A percentile compares a stretch with the other conserved stretches of the same genome.
These are phyloP conservation scores for Trichaptum fuscoviolaceum DNA, from an alignment of 768 basidiomycete species.

Conservation along the genomic window DNA sequence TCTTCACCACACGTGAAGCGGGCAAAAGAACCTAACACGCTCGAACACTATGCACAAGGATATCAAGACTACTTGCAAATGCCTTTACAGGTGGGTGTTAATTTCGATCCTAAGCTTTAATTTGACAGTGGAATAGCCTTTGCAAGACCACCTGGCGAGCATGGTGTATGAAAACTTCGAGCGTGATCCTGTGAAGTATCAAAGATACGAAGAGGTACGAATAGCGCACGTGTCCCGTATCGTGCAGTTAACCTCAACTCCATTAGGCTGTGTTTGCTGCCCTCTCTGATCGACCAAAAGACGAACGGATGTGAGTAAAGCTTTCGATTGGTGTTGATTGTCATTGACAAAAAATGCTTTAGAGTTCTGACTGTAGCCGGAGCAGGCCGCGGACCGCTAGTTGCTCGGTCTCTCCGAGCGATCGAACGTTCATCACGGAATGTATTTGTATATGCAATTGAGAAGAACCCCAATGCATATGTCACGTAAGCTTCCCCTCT, in stretches of 20 bases:
- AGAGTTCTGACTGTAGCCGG: conserved; percentile 91
- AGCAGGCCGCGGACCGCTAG: conserved; percentile 91
- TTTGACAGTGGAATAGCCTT: conserved; percentile 48
- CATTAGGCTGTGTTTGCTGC: conserved; percentile 75
- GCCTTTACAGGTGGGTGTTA: conserved; percentile 69
- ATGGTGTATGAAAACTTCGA: conserved; percentile 98
- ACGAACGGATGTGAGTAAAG: conserved; percentile 54
- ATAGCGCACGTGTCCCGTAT: not conserved
- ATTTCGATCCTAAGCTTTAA: conserved; percentile 11
- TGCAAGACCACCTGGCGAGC: conserved; percentile 97
- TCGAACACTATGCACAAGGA: conserved; percentile 86
- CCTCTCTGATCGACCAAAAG: conserved; percentile 62
- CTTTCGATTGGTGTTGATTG: conserved; percentile 8
- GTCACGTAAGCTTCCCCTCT: conserved; percentile 63
- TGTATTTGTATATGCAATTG: conserved; percentile 78
- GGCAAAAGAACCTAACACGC: conserved; percentile 59
- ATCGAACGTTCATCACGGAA: conserved; percentile 58
- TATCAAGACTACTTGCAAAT: conserved; percentile 96
- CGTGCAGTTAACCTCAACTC: not conserved
- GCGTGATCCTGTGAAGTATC: conserved; percentile 94
- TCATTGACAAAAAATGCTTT: conserved; percentile 5
- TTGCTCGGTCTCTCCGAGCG: conserved; percentile 78
- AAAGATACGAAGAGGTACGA: conserved; percentile 85
- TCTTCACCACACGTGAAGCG: conserved; percentile 67
- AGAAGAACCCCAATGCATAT: conserved; percentile 95